Evolutionary conservation across 371 early-diverging fungal genomes (phyloP), one percentile per base, ranked within the genome.

Genomic region (Zychaea mexicana): DNA sequence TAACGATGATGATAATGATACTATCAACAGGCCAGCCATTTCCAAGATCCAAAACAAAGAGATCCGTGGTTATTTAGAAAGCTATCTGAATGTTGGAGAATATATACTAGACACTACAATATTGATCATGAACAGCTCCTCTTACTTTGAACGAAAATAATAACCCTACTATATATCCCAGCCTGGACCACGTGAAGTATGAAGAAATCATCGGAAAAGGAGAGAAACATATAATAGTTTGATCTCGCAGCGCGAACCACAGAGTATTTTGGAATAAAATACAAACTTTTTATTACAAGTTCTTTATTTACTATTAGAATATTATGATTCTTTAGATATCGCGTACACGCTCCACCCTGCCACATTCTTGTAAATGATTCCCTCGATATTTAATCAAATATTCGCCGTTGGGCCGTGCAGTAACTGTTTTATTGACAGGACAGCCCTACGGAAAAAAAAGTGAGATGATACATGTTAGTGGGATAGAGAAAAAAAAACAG

Each of bases 71-170:
- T 83, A 83, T 42, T 76, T 87, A 28, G 84, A 84, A 55, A 79
- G 78, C 63, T 92, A 88, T 68, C 75, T 92, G 39, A 72, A 81
- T 6, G 71, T 89, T 42, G 90, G 91, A 33, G 91, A 91, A 76
- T 85, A 84, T 78, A 70, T 85, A 8, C 67, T 91, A 28, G 90
- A 90, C 72, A 80, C 81, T 61, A 79, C 81, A 33, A 74, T 79
- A 33, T 70, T 83, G n/a, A 73, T 78, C 61, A 73, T 90, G 76
- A 78, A 75, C 15, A 70, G 72, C 9, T 85, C 88, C 0, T 60
- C 76, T n/a, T 88, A 83, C 69, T 90, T 91, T 78, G 85, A 82
- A 69, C 42, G 63, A 19, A 61, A 59, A 46, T 19, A 54, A 33
- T 7, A 19, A 45, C 52, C 54, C 13, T 42, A 42, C 42, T 42